These are phyloP conservation scores for Dovyalis caffra DNA, from an alignment of 345 rosid genomes.

Conservation along the genomic window DNA sequence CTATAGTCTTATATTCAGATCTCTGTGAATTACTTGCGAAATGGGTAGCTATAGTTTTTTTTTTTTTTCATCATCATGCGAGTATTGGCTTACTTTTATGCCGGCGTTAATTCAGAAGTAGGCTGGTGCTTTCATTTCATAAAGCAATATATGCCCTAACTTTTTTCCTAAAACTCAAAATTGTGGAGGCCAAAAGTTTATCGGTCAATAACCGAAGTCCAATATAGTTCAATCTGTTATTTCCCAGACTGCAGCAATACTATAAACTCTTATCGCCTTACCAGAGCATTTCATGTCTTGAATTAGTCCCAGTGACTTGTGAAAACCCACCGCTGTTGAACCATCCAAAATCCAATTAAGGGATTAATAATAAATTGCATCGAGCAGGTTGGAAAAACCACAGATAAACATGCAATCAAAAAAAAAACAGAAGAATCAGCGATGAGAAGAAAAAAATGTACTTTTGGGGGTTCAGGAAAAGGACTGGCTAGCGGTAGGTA, in stretches of 20 bases:
- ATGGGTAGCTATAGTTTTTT: not conserved
- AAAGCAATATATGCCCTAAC: not conserved
- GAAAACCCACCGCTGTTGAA: not conserved
- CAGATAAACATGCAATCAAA: not conserved
- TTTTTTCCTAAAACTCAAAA: not conserved
- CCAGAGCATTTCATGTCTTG: not conserved
- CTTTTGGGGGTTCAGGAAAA: not conserved
- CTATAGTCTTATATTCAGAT: not conserved
- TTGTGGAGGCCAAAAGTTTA: not conserved
- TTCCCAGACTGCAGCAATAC: not conserved
- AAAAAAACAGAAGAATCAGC: not conserved
- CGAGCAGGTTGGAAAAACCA: not conserved
- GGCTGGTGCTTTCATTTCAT: not conserved
- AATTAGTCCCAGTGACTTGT: not conserved
- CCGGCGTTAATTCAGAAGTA: not conserved
- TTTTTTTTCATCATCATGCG: not conserved
- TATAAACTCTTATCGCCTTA: not conserved
- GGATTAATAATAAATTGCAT: not conserved
- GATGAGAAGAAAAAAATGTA: not conserved
- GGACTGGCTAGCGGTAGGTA: not conserved
- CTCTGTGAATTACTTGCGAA: not conserved
- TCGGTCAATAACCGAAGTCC: not conserved
- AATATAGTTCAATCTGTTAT: not conserved
- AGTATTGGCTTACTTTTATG: not conserved
- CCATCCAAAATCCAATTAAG: too few species aligned